Percentiles rank a stretch among this genome's conserved stretches.
phyloP scores from a whole-genome alignment of 2,329 filamentous ascomycete genomes.

The Tolypocladium endophyticum region DNA sequence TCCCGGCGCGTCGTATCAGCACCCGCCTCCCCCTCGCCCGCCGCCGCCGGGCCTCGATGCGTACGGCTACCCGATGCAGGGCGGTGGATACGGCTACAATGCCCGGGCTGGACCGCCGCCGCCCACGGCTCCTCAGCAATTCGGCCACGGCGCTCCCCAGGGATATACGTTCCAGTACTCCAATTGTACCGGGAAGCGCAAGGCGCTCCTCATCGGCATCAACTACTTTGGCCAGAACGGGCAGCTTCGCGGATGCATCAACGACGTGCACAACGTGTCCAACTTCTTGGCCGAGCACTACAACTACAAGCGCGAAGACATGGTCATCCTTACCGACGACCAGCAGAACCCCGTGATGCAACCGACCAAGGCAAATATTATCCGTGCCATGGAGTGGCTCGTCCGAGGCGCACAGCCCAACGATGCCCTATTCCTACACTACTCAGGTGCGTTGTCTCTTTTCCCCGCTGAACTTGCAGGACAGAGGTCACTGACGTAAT shows the following conservation, averaged over 20 bases:
- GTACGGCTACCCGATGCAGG: constrained; percentile 34
- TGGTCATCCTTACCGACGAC: constrained; percentile 71
- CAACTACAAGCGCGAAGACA: constrained; percentile 66
- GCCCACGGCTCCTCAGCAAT: constrained; percentile 41
- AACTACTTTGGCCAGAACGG: constrained; percentile 68
- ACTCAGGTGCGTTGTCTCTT: constrained; percentile 39
- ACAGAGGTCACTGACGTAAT: constrained; percentile 1
- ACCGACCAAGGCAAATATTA: constrained; percentile 66
- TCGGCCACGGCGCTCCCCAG: constrained; percentile 57
- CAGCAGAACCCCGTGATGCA: constrained; percentile 58
- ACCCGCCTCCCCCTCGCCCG: constrained; percentile 22
- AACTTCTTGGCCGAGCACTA: constrained; percentile 57
- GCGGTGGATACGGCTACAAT: constrained; percentile 14
- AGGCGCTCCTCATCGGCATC: constrained; percentile 68
- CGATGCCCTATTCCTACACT: constrained; percentile 69
- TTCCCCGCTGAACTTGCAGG: neutral
- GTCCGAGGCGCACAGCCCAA: constrained; percentile 62
- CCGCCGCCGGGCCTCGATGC: constrained; percentile 32
- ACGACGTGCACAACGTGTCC: constrained; percentile 70
- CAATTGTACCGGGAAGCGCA: constrained; percentile 61
- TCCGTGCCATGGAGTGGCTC: constrained; percentile 67
- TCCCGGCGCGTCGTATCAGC: constrained; percentile 6
- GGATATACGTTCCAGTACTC: constrained; percentile 68
- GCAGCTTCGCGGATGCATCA: constrained; percentile 68
- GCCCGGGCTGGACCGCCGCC: constrained; percentile 29